Conservation (phyloP, 2,329 filamentous ascomycete species). For the Pestalotiopsis sp. region DNA sequence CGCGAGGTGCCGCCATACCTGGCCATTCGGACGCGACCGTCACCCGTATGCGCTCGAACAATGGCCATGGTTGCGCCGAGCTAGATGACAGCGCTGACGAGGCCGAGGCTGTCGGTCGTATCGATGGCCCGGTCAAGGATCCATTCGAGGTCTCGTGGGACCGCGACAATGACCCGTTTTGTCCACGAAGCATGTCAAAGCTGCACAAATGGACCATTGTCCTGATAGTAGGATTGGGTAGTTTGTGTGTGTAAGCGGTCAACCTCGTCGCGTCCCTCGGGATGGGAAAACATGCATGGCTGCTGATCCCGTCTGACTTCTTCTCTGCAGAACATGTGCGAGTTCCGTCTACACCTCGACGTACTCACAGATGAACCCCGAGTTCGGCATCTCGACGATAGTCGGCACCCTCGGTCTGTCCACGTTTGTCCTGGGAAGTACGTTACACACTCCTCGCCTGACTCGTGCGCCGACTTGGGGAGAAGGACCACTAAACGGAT, state of each 20-base stretch:
- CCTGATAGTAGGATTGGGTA: conserved; percentile 71
- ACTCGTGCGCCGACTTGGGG: neutral
- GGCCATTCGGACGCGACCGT: neutral
- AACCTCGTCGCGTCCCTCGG: neutral
- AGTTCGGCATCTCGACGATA: conserved; percentile 72
- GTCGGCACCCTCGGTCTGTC: conserved; percentile 82
- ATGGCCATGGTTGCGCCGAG: conserved; percentile 15
- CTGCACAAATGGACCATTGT: conserved; percentile 81
- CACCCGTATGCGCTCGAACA: conserved; percentile 11
- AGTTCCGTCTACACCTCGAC: conserved; percentile 89
- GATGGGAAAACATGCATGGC: conserved; percentile 11
- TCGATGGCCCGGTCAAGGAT: conserved; percentile 35
- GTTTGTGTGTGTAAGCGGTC: conserved; percentile 79
- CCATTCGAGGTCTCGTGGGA: conserved; percentile 77
- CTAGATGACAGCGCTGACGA: conserved; percentile 5
- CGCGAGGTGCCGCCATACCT: neutral
- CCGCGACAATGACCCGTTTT: conserved; percentile 71
- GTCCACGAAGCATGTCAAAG: conserved; percentile 69
- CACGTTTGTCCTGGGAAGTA: conserved; percentile 79
- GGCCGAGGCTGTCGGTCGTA: neutral
- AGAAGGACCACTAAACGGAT: neutral
- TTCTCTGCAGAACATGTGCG: conserved; percentile 67
- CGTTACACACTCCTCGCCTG: conserved; percentile 27
- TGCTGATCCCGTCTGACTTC: conserved; percentile 16
- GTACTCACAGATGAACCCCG: conserved; percentile 73